Evolutionary conservation across 441 rosid species (phyloP).

Genomic region (Populus hybrid): DNA sequence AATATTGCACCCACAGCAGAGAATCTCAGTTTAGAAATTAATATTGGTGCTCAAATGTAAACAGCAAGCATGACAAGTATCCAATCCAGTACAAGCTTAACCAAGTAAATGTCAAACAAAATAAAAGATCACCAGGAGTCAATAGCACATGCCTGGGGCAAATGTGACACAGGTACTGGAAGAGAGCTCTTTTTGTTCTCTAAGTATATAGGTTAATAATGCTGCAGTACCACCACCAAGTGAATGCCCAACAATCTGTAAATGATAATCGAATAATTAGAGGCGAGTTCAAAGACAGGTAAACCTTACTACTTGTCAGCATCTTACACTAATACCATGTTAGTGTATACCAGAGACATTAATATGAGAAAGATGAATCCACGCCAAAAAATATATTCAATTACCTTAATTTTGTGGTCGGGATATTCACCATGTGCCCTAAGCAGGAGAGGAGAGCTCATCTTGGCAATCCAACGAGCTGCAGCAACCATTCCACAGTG

Average conservation of each 20-base stretch:
- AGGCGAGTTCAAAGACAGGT: background rate
- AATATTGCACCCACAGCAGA: background rate
- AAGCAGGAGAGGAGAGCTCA: conserved; percentile 70
- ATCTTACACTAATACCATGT: background rate
- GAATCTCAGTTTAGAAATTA: background rate
- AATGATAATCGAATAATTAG: conserved; percentile 56
- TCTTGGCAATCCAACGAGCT: conserved; percentile 97
- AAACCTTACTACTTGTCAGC: background rate
- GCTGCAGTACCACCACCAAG: conserved; percentile 99
- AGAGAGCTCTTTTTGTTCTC: conserved; percentile 62
- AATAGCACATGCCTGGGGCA: conserved; percentile 68
- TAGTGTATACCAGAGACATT: background rate
- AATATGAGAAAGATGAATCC: background rate
- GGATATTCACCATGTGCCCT: conserved; percentile 75
- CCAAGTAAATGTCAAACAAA: background rate
- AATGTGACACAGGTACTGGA: conserved; percentile 73
- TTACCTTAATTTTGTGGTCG: conserved; percentile 75
- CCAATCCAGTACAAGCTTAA: background rate
- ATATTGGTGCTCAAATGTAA: background rate
- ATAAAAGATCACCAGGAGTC: conserved; percentile 7
- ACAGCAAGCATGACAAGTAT: background rate
- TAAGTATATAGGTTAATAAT: conserved; percentile 28
- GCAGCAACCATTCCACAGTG: conserved; percentile 99
- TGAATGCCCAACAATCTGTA: conserved; percentile 76
- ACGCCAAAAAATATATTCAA: background rate